phyloP scores from a whole-genome alignment of 768 basidiomycete species.

The Hericium erinaceus region DNA sequence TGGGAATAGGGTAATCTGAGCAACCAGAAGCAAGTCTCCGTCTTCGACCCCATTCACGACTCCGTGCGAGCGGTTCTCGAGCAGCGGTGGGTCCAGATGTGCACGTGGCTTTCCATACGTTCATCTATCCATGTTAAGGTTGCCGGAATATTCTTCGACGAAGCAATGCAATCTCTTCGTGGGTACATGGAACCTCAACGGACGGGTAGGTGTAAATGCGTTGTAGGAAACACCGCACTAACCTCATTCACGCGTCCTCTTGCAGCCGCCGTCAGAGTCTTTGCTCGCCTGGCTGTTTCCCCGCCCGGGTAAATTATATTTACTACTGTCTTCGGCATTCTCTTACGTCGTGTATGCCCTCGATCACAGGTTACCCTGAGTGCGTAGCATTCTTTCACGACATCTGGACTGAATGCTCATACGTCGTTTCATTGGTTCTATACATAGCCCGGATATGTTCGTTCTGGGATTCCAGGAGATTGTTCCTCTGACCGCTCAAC shows the following conservation, averaged over 20 bases:
- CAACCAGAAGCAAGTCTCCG: conserved; percentile 77
- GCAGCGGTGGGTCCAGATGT: conserved; percentile 40
- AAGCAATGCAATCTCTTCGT: conserved; percentile 67
- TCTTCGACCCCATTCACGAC: conserved; percentile 92
- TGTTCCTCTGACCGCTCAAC: conserved; percentile 94
- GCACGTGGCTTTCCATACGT: background rate
- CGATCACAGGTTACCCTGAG: conserved; percentile 34
- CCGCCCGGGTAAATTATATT: conserved; percentile 46
- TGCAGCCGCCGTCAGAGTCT: conserved; percentile 73
- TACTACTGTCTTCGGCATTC: background rate
- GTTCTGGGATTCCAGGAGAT: conserved; percentile 94
- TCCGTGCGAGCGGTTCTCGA: conserved; percentile 65
- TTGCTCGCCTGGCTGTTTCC: conserved; percentile 90
- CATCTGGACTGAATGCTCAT: too few species aligned
- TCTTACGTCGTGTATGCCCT: background rate
- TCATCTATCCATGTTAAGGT: conserved; percentile 29
- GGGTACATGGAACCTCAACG: conserved; percentile 97
- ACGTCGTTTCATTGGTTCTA: too few species aligned
- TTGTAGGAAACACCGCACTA: too few species aligned
- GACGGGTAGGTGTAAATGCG: conserved; percentile 42
- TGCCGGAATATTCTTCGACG: conserved; percentile 77
- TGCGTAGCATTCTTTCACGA: conserved; percentile 21
- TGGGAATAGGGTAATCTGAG: conserved; percentile 83
- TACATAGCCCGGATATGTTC: conserved; percentile 74
- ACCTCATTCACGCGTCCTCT: background rate